These are phyloP conservation scores for rapeseed (Brassica napus) DNA, from an alignment of 345 rosid species.

Conservation along the genomic window DNA sequence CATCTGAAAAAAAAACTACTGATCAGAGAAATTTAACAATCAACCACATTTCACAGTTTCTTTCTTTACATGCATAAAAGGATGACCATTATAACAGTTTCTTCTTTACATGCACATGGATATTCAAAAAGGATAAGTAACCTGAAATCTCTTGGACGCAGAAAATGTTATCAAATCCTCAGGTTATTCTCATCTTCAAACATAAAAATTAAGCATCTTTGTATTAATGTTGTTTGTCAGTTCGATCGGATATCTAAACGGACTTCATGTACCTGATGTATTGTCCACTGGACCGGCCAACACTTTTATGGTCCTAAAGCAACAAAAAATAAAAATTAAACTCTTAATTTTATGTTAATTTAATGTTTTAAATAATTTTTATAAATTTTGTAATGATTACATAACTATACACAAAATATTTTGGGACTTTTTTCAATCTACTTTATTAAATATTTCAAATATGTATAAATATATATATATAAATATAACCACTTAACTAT, in stretches of 20 bases:
- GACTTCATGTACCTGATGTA: slow-evolving; percentile 24
- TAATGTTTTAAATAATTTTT: too few species aligned
- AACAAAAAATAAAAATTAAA: too few species aligned
- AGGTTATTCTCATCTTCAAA: slow-evolving; percentile 75
- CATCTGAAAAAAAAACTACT: slow-evolving; percentile 7
- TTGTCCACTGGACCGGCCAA: not conserved
- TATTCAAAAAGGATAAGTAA: not conserved
- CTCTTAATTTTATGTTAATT: too few species aligned
- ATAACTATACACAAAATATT: too few species aligned
- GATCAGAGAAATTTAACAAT: slow-evolving; percentile 25
- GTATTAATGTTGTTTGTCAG: slow-evolving; percentile 51
- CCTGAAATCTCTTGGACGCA: not conserved
- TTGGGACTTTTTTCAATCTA: too few species aligned
- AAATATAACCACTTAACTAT: too few species aligned
- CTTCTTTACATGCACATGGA: slow-evolving; percentile 9
- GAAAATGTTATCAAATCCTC: slow-evolving; percentile 58
- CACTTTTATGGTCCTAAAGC: not conserved
- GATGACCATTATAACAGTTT: not conserved
- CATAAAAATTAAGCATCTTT: not conserved
- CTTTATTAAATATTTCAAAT: too few species aligned
- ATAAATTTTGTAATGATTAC: too few species aligned
- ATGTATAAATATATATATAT: too few species aligned
- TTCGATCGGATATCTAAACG: slow-evolving; percentile 69
- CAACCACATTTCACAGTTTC: slow-evolving; percentile 26
- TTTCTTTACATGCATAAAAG: not conserved